A percentile compares a stretch with the other conserved stretches of the same genome.
Evolutionary conservation across 106 monocot species (phyloP).

Genomic region (Acorus gramineus): DNA sequence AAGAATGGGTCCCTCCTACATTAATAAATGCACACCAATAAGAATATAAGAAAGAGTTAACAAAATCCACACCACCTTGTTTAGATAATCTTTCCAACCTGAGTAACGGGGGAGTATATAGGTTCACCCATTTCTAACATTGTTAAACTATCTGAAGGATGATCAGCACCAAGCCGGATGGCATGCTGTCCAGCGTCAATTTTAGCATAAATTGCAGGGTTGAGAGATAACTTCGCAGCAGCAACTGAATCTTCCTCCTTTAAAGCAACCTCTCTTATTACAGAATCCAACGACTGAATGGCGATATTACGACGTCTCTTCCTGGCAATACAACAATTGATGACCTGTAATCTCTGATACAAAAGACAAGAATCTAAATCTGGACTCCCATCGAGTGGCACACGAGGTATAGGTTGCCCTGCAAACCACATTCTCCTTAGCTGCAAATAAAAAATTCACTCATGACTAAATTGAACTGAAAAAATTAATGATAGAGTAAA

Average conservation of each 20-base stretch:
- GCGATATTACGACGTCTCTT: conserved; percentile 39
- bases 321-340: conserved; percentile 89
- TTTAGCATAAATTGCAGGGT: conserved; percentile 39
- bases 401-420: conserved; percentile 63
- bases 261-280: conserved; percentile 20
- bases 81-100: conserved; percentile 26
- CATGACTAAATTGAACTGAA: neutral
- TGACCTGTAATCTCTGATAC: conserved; percentile 76
- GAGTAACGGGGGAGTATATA: conserved; percentile 64
- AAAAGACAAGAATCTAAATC: conserved; percentile 75
- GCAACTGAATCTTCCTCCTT: conserved; percentile 8
- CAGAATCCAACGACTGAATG: conserved; percentile 38
- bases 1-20: conserved; percentile 79
- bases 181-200: conserved; percentile 44
- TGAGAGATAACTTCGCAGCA: conserved; percentile 5
- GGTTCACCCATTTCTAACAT: conserved; percentile 92
- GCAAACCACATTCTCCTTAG: conserved; percentile 67
- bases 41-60: neutral
- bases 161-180: conserved; percentile 73
- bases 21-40: neutral
- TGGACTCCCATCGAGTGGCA: conserved; percentile 69
- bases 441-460: conserved; percentile 29
- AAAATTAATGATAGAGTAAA: too few relatives aligned
- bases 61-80: too few relatives aligned
- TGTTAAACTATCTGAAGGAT: conserved; percentile 49